phyloP scores from a whole-genome alignment of 352 stramenopile species.

The Pythium oligandrum region DNA sequence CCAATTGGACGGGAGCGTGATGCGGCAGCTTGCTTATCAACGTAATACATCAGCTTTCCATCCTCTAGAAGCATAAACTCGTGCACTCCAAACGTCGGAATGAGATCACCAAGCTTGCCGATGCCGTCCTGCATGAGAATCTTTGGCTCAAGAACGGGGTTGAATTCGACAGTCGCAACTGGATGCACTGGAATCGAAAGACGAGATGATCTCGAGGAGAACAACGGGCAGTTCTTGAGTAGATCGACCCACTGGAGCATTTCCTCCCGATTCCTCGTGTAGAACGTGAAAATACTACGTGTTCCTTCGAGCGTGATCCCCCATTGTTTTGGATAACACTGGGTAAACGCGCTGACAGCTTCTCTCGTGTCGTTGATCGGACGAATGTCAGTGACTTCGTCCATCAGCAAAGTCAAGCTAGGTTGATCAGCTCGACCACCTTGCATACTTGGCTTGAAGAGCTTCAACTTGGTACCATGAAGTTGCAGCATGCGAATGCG shows the following conservation, averaged over 20 bases:
- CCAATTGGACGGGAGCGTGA: constrained; percentile 68
- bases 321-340: constrained; percentile 85
- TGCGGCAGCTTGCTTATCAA: constrained; percentile 42
- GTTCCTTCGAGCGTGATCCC: constrained; percentile 78
- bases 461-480: constrained; percentile 65
- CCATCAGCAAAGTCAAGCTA: constrained; percentile 70
- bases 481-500: constrained; percentile 83
- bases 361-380: constrained; percentile 78
- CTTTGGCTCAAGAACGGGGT: constrained; percentile 59
- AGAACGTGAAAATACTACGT: constrained; percentile 84
- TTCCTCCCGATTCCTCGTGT: constrained; percentile 68
- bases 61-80: constrained; percentile 77
- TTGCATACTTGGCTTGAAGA: constrained; percentile 86
- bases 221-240: constrained; percentile 84
- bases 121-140: constrained; percentile 65
- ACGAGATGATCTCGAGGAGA: constrained; percentile 35
- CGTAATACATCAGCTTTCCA: constrained; percentile 80
- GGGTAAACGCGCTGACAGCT: constrained; percentile 69
- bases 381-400: constrained; percentile 81
- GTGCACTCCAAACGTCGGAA: constrained; percentile 56
- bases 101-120: constrained; percentile 72
- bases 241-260: constrained; percentile 84
- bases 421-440: constrained; percentile 62
- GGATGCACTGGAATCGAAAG: constrained; percentile 81
- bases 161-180: constrained; percentile 71